phyloP scores from a whole-genome alignment of 2,329 filamentous ascomycete genomes.

The Trichophyton schoenleinii region DNA sequence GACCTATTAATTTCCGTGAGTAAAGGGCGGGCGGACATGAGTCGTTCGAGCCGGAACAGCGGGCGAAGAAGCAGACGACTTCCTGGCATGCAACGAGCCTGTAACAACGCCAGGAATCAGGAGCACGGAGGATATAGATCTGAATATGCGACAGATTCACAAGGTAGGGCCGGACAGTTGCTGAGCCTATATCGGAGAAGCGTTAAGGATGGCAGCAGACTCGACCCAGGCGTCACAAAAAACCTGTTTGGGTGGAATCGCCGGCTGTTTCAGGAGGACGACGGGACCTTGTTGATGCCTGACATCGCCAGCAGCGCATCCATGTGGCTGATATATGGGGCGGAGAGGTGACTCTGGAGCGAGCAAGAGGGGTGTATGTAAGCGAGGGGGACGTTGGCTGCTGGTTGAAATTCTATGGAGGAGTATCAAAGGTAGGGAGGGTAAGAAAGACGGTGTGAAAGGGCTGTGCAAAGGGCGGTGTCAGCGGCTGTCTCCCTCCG shows the following conservation, averaged over 20 bases:
- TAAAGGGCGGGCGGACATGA: background rate
- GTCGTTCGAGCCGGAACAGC: background rate
- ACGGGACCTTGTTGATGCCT: background rate
- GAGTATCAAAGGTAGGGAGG: background rate
- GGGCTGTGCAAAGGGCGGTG: background rate
- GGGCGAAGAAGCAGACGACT: background rate
- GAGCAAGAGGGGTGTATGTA: background rate
- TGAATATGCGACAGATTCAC: too few relatives aligned
- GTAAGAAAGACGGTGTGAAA: background rate
- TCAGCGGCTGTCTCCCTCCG: background rate
- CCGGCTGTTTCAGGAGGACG: background rate
- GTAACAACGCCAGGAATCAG: too few relatives aligned
- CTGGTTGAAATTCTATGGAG: too few relatives aligned
- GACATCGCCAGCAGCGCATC: background rate
- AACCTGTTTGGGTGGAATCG: constrained; percentile 2
- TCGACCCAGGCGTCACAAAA: background rate
- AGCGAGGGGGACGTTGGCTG: background rate
- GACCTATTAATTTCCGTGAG: background rate
- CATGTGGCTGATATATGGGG: background rate
- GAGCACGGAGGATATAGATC: too few relatives aligned
- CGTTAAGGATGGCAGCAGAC: background rate
- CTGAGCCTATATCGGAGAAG: background rate
- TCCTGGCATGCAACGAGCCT: too few relatives aligned
- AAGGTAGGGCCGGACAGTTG: background rate
- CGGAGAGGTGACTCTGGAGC: background rate